Base-by-base conservation (phyloP, 2,329 filamentous ascomycete genomes). In the Endoconidiophora polonica region DNA sequence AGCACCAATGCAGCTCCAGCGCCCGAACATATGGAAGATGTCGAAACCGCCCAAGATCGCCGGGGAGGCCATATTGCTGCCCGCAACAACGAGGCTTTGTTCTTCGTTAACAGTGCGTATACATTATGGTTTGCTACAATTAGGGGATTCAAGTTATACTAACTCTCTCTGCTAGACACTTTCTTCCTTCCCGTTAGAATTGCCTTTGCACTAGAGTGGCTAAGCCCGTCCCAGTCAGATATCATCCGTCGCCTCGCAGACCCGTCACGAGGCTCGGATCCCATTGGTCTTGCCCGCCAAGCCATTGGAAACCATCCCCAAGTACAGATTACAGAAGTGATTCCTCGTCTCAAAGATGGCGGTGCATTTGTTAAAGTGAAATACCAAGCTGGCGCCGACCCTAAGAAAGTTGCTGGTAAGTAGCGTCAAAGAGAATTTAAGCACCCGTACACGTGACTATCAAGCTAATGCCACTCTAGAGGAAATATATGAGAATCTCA, bases 321-420 rank as follows among this genome's bases (percentile, higher is more conserved):
- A 1, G 68, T 94, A 44, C 78, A 81, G 52, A 77, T 94, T 44
- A 84, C 79, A 2, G 82, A 94, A 59, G 81, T 95, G 14, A 64
- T 95, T 16, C 87, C 88, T 0, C 75, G 87, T 2, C 70, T 93
- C 24, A 88, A 93, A 58, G 91, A 98, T 60, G 91, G 91, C 14
- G 91, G 91, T 10, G 86, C 86, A 0, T 96, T 93, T 61, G 80
- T 96, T 62, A 95, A 93, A 62, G 87, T 93, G 60, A 73, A 72
- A 14, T 76, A 72, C 48, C 64, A 67, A 38, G 54, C 62, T 1
- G 63, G 61, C 9, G 57, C 66, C 7, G 61, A 65, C 3, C 59
- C 65, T 2, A 61, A 66, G 44, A 58, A 70, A 44, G 60, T 73
- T 44, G 69, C 73, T 59, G 60, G 66, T 67, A 57, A 29, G 56